A percentile compares a stretch with the other conserved stretches of the same genome.
These are phyloP conservation scores for Lophium mytilinum DNA, from an alignment of 495 filamentous ascomycete genomes.

Conservation along the genomic window DNA sequence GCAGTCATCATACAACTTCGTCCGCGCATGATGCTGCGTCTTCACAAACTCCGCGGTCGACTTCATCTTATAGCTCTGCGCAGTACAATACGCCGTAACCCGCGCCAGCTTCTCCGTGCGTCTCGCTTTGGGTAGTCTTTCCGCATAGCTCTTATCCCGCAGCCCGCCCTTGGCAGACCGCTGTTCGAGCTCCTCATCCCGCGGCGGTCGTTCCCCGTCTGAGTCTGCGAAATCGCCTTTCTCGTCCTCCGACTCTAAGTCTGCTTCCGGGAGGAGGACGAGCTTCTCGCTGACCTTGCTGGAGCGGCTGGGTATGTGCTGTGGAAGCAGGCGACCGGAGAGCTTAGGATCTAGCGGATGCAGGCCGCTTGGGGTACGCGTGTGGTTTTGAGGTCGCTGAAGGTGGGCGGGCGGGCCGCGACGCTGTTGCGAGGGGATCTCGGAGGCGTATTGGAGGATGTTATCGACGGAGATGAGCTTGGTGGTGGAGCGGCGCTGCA, in stretches of 20 bases:
- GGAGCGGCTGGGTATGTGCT: constrained; percentile 72
- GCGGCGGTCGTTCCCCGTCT: constrained; percentile 62
- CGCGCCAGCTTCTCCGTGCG: constrained; percentile 80
- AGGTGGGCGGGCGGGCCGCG: constrained; percentile 54
- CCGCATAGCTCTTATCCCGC: constrained; percentile 86
- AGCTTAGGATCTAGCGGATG: constrained; percentile 37
- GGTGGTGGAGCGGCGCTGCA: constrained; percentile 35
- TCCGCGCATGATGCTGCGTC: constrained; percentile 82
- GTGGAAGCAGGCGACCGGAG: constrained; percentile 27
- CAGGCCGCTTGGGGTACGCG: constrained; percentile 38
- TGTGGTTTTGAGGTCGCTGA: constrained; percentile 38
- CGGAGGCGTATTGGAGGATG: constrained; percentile 85
- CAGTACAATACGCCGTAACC: constrained; percentile 93
- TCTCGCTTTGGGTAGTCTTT: constrained; percentile 82
- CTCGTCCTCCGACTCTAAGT: constrained; percentile 45
- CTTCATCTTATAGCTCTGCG: constrained; percentile 83
- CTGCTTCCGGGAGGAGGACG: constrained; percentile 84
- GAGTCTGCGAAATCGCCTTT: constrained; percentile 47
- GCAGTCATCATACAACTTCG: constrained; percentile 98
- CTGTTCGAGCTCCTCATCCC: constrained; percentile 66
- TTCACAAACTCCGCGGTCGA: constrained; percentile 79
- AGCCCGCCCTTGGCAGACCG: constrained; percentile 49
- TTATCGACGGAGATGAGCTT: constrained; percentile 94
- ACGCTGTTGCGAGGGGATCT: constrained; percentile 91
- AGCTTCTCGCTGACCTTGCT: constrained; percentile 93